Evolutionary conservation across 179 eudicot genomes (phyloP), one percentile per base, ranked within the genome.

Genomic region (Monotropa hypopitys): DNA sequence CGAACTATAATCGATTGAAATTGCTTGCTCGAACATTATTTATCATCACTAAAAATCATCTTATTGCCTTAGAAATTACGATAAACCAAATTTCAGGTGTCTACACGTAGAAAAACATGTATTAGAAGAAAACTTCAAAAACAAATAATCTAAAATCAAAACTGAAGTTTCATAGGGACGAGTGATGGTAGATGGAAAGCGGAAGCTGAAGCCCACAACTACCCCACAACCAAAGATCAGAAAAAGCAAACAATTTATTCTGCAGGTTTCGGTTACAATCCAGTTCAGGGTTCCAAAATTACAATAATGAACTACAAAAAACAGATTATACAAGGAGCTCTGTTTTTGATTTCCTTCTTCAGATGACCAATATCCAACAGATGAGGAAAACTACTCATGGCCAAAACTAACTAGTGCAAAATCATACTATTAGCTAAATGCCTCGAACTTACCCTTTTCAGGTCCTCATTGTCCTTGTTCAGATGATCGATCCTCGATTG

Each of bases 401-500:
- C 57, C 71, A 75, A 75, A 76, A 76, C 15, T 28, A 76, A 76
- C 28, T 32, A 76, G 40, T 7, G 33, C 35, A n/a, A n/a, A 1
- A 1, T 9, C n/a, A 21, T 13, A 30, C 11, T n/a, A 76, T n/a
- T 12, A 57, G 30, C 80, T 81, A 81, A 42, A 21, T 76, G 20
- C 43, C 84, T 46, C 77, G 80, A 47, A 54, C 40, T 35, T 50
- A 62, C 51, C 79, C 84, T 89, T 83, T 83, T 86, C 71, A 89
- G 50, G 67, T 87, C 92, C 61, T 92, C 97, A 49, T 89, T 90
- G 72, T 88, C 97, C 83, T 85, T 91, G 45, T 75, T 80, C 61
- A 89, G 82, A 59, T 84, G 87, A 56, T 95, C 97, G 38, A 92
- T 76, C 54, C 90, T 90, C 2, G 99, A 85, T 80, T 95, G 97